phyloP scores from a whole-genome alignment of 768 basidiomycete species.

The Leccinum olivaceopallidum region DNA sequence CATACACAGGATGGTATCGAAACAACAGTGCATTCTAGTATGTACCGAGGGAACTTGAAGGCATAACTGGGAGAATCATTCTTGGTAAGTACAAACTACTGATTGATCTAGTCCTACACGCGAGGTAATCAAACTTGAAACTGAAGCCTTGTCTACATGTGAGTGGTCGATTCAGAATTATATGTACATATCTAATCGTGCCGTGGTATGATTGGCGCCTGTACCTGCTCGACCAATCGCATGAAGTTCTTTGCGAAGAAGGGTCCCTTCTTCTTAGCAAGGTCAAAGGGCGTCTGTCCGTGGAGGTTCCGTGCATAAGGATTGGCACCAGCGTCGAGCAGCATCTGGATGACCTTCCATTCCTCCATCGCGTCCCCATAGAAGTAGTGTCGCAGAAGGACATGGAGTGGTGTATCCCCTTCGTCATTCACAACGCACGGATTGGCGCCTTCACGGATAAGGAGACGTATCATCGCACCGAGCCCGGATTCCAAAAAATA shows the following conservation, averaged over 20 bases:
- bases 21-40: not conserved
- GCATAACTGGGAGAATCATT: too few relatives aligned
- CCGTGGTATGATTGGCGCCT: too few relatives aligned
- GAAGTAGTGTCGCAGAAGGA: not conserved
- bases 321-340: too few relatives aligned
- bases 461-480: not conserved
- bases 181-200: too few relatives aligned
- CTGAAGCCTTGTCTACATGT: too few relatives aligned
- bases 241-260: not conserved
- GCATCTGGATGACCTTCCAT: not conserved
- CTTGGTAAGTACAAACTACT: too few relatives aligned
- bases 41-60: too few relatives aligned
- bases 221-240: not conserved
- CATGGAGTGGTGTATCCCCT: not conserved
- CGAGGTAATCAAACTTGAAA: too few relatives aligned
- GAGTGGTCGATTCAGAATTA: too few relatives aligned
- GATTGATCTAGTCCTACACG: too few relatives aligned
- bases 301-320: not conserved
- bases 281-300: not conserved
- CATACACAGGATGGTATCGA: too few relatives aligned
- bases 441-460: not conserved
- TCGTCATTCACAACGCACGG: not conserved
- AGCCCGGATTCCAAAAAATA: accelerated
- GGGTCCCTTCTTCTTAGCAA: not conserved
- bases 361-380: too few relatives aligned